A percentile compares a stretch with the other conserved stretches of the same genome.
Evolutionary conservation across 257 asterid genomes (phyloP).

Genomic region (Anisodus acutangulus): DNA sequence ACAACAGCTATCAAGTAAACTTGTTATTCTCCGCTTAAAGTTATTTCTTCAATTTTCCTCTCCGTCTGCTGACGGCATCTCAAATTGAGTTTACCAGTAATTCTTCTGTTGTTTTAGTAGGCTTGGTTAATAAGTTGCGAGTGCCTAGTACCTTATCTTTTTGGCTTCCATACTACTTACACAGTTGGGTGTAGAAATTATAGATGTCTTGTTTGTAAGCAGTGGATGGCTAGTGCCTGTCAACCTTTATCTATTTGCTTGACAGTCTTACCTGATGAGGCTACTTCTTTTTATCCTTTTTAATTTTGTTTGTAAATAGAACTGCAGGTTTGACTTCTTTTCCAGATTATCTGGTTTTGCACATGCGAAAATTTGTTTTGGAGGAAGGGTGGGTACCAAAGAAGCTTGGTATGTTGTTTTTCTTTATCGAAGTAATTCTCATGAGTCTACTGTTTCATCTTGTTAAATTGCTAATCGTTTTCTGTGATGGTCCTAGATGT

Average conservation of each 20-base stretch:
- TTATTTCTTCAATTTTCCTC: background rate
- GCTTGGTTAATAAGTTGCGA: background rate
- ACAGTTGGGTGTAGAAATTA: background rate
- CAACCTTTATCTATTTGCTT: conserved; percentile 12
- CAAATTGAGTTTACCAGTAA: background rate
- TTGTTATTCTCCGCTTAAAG: background rate
- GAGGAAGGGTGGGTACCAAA: conserved; percentile 99
- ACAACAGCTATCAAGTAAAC: conserved; percentile 89
- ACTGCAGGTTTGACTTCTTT: conserved; percentile 91
- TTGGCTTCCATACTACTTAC: background rate
- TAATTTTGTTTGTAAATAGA: conserved; percentile 53
- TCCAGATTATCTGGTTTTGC: conserved; percentile 93
- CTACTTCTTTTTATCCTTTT: background rate
- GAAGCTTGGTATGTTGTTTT: conserved; percentile 65
- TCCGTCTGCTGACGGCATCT: background rate
- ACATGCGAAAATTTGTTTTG: conserved; percentile 90
- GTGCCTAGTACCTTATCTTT: background rate
- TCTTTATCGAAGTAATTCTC: background rate
- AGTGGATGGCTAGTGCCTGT: background rate
- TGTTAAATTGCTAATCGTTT: conserved; percentile 27
- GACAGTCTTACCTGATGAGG: background rate
- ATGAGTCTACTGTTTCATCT: background rate
- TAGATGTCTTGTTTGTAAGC: background rate
- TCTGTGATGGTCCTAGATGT: conserved; percentile 61
- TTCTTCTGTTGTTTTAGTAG: conserved; percentile 1